Percentiles rank a stretch among this genome's conserved stretches.
phyloP scores from a whole-genome alignment of 116 monocot species.

The Phalaenopsis hybrid region DNA sequence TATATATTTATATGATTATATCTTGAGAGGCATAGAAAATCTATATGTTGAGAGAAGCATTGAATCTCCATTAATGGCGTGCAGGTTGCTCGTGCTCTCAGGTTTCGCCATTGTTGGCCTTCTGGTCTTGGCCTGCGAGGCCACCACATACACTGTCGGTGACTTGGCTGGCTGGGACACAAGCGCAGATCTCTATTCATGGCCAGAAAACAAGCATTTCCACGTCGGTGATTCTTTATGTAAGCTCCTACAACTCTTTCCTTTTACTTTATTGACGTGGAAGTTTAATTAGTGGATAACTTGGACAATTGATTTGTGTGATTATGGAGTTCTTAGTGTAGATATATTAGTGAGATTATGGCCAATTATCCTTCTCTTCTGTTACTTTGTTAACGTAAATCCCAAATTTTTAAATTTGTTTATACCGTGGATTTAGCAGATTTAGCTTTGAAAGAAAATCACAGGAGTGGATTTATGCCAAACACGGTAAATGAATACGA shows the following conservation, averaged over 20 bases:
- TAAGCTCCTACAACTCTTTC: background rate
- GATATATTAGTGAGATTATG: too few species aligned
- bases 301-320: too few species aligned
- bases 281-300: too few species aligned
- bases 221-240: conserved; percentile 1
- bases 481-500: too few species aligned
- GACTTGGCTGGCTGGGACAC: background rate
- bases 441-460: too few species aligned
- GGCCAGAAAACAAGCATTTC: background rate
- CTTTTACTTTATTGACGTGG: too few species aligned
- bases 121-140: background rate
- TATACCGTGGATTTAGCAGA: too few species aligned
- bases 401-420: too few species aligned
- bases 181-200: background rate
- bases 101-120: background rate
- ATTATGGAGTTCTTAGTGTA: too few species aligned
- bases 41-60: background rate
- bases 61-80: background rate
- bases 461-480: too few species aligned
- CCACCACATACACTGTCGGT: background rate
- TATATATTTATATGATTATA: conserved; percentile 1
- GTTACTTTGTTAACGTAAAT: too few species aligned
- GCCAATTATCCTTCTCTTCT: too few species aligned
- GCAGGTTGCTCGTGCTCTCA: background rate
- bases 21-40: background rate